These are phyloP conservation scores for Boletus insuetus DNA, from an alignment of 768 basidiomycete species.

Conservation along the genomic window DNA sequence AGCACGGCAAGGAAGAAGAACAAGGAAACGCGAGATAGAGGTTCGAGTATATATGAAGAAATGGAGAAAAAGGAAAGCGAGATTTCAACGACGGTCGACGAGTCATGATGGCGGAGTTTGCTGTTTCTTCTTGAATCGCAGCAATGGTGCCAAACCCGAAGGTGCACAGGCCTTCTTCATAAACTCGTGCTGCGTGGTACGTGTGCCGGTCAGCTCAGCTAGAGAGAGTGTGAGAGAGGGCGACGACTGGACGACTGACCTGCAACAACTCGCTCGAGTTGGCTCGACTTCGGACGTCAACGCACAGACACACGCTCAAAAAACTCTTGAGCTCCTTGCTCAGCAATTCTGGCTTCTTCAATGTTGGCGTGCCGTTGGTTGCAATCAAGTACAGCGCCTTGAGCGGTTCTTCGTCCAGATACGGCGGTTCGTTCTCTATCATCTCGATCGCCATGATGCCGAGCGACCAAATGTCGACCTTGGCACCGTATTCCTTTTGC, in stretches of 20 bases:
- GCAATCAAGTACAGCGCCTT: constrained; percentile 95
- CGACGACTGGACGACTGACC: constrained; percentile 42
- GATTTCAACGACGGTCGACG: not conserved
- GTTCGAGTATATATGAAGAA: constrained; percentile 20
- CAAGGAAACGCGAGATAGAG: not conserved
- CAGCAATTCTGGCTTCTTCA: constrained; percentile 93
- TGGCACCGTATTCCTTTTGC: constrained; percentile 95
- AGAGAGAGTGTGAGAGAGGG: not conserved
- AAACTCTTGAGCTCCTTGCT: constrained; percentile 94
- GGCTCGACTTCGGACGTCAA: constrained; percentile 91
- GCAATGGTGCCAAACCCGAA: constrained; percentile 78
- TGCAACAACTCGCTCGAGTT: constrained; percentile 83
- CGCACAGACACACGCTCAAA: constrained; percentile 96
- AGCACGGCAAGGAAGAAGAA: not conserved
- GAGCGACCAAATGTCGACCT: constrained; percentile 95
- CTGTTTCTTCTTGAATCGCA: constrained; percentile 77
- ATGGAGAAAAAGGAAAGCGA: not conserved
- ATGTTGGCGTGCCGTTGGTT: constrained; percentile 96
- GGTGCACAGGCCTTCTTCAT: constrained; percentile 83
- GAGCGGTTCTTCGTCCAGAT: constrained; percentile 91
- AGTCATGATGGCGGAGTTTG: constrained; percentile 35
- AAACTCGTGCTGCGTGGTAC: constrained; percentile 82
- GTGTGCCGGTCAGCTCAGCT: not conserved
- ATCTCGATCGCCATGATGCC: constrained; percentile 99
- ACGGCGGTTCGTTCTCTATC: constrained; percentile 97